Conservation (phyloP, 805 yeast genomes). For the Dipodascopsis uninucleata region DNA sequence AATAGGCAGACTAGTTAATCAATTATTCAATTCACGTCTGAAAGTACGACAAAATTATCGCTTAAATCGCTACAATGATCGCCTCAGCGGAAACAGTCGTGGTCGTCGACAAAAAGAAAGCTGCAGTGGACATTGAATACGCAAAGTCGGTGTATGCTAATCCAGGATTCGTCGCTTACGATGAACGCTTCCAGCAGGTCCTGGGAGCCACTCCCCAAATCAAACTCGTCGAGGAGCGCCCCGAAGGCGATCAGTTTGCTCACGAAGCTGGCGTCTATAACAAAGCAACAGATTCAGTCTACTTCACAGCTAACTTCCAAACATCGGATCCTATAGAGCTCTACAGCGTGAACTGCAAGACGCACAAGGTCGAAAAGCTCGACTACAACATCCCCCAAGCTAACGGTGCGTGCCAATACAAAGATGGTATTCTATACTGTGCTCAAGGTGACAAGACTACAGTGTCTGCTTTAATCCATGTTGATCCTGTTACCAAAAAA, state of each 20-base stretch:
- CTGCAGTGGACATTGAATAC: conserved; percentile 13
- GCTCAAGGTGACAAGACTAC: conserved; percentile 15
- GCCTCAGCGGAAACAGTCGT: too few relatives aligned
- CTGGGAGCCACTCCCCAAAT: conserved; percentile 12
- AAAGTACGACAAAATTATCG: too few relatives aligned
- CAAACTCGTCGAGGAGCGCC: conserved; percentile 7
- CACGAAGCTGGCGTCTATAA: conserved; percentile 26
- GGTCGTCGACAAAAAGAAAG: conserved; percentile 5
- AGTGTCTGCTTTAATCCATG: conserved; percentile 17
- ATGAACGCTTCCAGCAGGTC: conserved; percentile 4
- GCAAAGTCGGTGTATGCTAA: conserved; percentile 4
- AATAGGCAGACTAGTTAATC: too few relatives aligned
- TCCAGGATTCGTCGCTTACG: conserved; percentile 18
- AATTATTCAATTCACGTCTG: too few relatives aligned
- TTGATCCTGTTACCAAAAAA: conserved; percentile 14
- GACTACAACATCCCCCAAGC: conserved; percentile 21
- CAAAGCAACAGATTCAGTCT: conserved; percentile 18
- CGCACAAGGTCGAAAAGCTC: conserved; percentile 8
- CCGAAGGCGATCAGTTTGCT: conserved; percentile 16
- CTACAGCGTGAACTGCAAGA: conserved; percentile 12
- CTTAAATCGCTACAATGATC: too few relatives aligned
- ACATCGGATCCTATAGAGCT: conserved; percentile 15
- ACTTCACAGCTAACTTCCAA: conserved; percentile 24
- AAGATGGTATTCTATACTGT: conserved; percentile 19
- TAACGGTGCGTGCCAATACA: conserved; percentile 22